Evolutionary conservation across 306 rosid genomes (phyloP), one percentile per base, ranked within the genome.

Genomic region (Datisca glomerata): DNA sequence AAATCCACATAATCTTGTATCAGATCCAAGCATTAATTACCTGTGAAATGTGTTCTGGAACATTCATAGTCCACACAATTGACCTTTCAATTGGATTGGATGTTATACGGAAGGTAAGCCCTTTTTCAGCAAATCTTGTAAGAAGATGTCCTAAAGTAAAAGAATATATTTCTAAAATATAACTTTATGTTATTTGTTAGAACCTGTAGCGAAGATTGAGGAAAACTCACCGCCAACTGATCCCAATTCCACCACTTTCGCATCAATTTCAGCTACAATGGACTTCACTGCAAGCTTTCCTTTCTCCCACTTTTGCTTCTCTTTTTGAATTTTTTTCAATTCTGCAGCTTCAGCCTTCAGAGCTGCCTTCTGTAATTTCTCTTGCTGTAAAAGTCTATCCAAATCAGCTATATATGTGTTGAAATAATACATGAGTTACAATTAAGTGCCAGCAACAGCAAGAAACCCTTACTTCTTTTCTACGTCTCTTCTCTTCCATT

Each of bases 331-430:
- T 56, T 70, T 87, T 60, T 70, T 87, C 73, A 72, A 44, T 41
- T 79, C 84, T 38, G 85, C 89, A 20, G 75, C 83, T 70, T 87
- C 94, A 53, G 80, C 86, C 77, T 87, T 87, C 47, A 76, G 69
- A 45, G 85, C 89, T 52, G 62, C 93, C 57, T 69, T 79, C 44
- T 59, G 69, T 67, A 79, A 59, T 74, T 76, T 87, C 55, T 83
- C 93, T 76, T 81, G 80, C 97, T 87, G 73, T 36, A 39, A 42
- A 50, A 55, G 15, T 31, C n/a, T 27, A 39, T 35, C 55, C 43
- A 18, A 28, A 53, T 50, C 24, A 69, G 61, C 56, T 39, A 24
- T 31, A 17, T 51, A 21, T 60, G 8, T 21, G 23, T 16, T 54
- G 23, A 64, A 53, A 53, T 29, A 7, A 49, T 39, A 43, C 35